Evolutionary conservation across 2,329 filamentous ascomycete species (phyloP).

Genomic region (Juglanconis oblonga): DNA sequence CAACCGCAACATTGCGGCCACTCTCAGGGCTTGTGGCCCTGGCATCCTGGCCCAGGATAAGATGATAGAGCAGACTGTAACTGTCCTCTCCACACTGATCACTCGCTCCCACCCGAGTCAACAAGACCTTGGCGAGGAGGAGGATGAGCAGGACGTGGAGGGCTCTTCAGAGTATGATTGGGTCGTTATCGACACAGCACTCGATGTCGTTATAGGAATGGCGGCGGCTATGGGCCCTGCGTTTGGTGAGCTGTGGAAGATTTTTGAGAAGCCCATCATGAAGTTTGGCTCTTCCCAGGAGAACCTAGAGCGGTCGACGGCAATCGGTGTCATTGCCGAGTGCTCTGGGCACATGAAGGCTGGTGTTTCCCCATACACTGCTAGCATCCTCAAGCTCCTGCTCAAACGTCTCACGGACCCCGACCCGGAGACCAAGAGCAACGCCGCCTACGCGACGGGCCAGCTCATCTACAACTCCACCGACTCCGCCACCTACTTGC

Average conservation of each 20-base stretch:
- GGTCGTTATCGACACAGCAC: conserved; percentile 90
- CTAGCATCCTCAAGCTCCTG: conserved; percentile 72
- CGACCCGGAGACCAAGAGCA: conserved; percentile 89
- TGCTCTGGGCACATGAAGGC: conserved; percentile 80
- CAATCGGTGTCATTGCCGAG: conserved; percentile 90
- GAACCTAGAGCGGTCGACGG: conserved; percentile 81
- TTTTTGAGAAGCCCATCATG: conserved; percentile 88
- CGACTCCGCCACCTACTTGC: conserved; percentile 69
- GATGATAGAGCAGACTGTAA: conserved; percentile 72
- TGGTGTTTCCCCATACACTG: conserved; percentile 78
- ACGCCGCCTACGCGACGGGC: conserved; percentile 88
- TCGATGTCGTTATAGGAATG: conserved; percentile 85
- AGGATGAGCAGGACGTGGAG: conserved; percentile 70
- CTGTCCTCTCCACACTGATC: conserved; percentile 74
- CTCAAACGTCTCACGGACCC: conserved; percentile 85
- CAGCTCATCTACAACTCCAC: conserved; percentile 79
- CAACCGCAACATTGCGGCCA: conserved; percentile 88
- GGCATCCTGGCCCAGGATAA: conserved; percentile 73
- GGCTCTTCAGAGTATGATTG: conserved; percentile 96
- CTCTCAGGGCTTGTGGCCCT: conserved; percentile 86
- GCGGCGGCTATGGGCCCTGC: conserved; percentile 75
- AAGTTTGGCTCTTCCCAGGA: conserved; percentile 86
- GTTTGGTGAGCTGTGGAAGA: conserved; percentile 89
- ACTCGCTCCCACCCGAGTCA: conserved; percentile 92
- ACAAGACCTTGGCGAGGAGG: conserved; percentile 79